A percentile compares a stretch with the other conserved stretches of the same genome.
phyloP scores from a whole-genome alignment of 345 rosid species.

The Hevea brasiliensis region DNA sequence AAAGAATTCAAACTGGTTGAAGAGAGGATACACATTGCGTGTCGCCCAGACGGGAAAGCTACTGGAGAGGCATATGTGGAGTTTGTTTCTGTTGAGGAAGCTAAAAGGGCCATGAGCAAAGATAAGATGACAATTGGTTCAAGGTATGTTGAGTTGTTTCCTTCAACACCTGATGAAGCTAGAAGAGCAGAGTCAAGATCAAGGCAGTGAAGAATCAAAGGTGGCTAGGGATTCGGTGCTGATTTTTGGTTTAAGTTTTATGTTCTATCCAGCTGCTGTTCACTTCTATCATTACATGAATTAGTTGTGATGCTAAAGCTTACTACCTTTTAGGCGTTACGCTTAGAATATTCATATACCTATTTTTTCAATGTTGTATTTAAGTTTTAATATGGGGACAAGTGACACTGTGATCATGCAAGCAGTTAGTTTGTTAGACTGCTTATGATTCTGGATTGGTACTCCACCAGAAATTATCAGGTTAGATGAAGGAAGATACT shows the following conservation, averaged over 20 bases:
- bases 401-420: too few relatives aligned
- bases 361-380: neutral
- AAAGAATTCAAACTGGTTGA: slow-evolving; percentile 58
- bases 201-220: slow-evolving; percentile 54
- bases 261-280: neutral
- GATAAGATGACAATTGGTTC: slow-evolving; percentile 91
- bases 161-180: slow-evolving; percentile 79
- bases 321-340: neutral
- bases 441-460: too few relatives aligned
- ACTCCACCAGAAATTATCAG: too few relatives aligned
- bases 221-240: neutral
- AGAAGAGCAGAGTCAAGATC: slow-evolving; percentile 89
- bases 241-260: neutral
- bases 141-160: slow-evolving; percentile 85
- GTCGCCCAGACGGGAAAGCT: slow-evolving; percentile 91
- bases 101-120: slow-evolving; percentile 78
- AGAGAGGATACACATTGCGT: slow-evolving; percentile 70
- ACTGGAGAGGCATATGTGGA: slow-evolving; percentile 92
- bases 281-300: neutral
- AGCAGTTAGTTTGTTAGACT: neutral
- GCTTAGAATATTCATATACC: slow-evolving; percentile 5
- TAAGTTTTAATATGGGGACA: neutral
- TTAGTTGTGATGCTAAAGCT: slow-evolving; percentile 1
- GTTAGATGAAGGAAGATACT: too few relatives aligned
- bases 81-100: slow-evolving; percentile 74